Percentiles rank a stretch among this genome's conserved stretches.
Evolutionary conservation across 108 stramenopile species (phyloP).

Genomic region (Pseudonitzschia multistriata): DNA sequence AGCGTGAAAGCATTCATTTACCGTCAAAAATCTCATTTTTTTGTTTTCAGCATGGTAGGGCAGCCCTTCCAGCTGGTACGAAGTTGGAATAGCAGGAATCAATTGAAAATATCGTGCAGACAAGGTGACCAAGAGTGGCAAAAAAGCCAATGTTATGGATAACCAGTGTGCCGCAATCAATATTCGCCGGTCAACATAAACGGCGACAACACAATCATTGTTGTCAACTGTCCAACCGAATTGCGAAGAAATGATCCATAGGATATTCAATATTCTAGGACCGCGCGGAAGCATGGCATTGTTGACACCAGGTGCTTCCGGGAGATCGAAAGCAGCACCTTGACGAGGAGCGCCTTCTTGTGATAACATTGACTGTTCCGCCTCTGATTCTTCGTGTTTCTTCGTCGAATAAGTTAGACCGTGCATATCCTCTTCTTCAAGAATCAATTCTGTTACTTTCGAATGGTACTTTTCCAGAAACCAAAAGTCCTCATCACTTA

Average conservation of each 20-base stretch:
- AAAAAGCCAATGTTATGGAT: slow-evolving; percentile 49
- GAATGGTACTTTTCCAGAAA: slow-evolving; percentile 24
- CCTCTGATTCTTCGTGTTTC: background rate
- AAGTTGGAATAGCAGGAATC: slow-evolving; percentile 46
- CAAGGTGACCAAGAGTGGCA: slow-evolving; percentile 51
- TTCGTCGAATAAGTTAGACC: background rate
- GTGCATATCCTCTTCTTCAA: slow-evolving; percentile 7
- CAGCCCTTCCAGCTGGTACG: slow-evolving; percentile 41
- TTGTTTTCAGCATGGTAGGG: slow-evolving; percentile 37
- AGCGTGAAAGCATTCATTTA: slow-evolving; percentile 31
- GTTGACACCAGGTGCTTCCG: slow-evolving; percentile 9
- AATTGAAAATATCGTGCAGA: slow-evolving; percentile 42
- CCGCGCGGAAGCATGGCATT: background rate
- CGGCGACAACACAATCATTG: slow-evolving; percentile 30
- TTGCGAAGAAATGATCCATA: slow-evolving; percentile 58
- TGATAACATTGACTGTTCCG: background rate
- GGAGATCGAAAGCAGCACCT: background rate
- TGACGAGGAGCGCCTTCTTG: background rate
- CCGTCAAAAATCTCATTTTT: slow-evolving; percentile 41
- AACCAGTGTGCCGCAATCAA: slow-evolving; percentile 68
- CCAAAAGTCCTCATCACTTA: slow-evolving; percentile 1
- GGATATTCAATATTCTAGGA: slow-evolving; percentile 41
- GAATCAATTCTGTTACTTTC: slow-evolving; percentile 18
- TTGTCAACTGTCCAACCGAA: slow-evolving; percentile 62
- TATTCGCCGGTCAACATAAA: slow-evolving; percentile 58